These are phyloP conservation scores for Blastocrithidia nonstop DNA, from an alignment of 208 protist genomes.

Conservation along the genomic window DNA sequence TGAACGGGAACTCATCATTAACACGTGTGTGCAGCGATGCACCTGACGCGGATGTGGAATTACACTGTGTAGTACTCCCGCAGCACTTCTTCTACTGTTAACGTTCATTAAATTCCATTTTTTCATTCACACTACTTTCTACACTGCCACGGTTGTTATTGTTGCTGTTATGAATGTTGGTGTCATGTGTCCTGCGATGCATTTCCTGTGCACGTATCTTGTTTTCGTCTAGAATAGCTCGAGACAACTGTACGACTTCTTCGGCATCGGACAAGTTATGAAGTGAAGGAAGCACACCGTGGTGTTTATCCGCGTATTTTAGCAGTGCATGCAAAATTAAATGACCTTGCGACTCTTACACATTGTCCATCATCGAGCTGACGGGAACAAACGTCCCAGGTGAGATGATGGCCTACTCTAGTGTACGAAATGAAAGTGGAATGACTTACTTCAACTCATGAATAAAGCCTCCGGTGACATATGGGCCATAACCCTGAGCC, in stretches of 20 bases:
- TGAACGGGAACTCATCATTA: constrained; percentile 53
- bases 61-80: too few species aligned
- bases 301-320: constrained; percentile 42
- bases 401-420: constrained; percentile 27
- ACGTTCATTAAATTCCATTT: background rate
- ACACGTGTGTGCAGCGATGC: too few species aligned
- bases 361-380: constrained; percentile 77
- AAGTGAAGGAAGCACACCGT: constrained; percentile 34
- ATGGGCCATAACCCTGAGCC: constrained; percentile 40
- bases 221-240: constrained; percentile 40
- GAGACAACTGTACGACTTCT: constrained; percentile 34
- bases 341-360: constrained; percentile 60
- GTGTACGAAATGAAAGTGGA: constrained; percentile 31
- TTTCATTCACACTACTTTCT: background rate
- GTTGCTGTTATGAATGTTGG: background rate
- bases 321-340: constrained; percentile 43
- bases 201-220: constrained; percentile 6
- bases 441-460: constrained; percentile 68
- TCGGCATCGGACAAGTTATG: constrained; percentile 43
- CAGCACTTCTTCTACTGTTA: background rate
- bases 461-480: constrained; percentile 72
- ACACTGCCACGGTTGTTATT: background rate
- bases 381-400: constrained; percentile 61
- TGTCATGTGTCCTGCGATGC: background rate
- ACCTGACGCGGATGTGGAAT: too few species aligned